A percentile compares a stretch with the other conserved stretches of the same genome.
Evolutionary conservation across 1,284 basidiomycete species (phyloP).

Genomic region (Fomitopsis betulina): DNA sequence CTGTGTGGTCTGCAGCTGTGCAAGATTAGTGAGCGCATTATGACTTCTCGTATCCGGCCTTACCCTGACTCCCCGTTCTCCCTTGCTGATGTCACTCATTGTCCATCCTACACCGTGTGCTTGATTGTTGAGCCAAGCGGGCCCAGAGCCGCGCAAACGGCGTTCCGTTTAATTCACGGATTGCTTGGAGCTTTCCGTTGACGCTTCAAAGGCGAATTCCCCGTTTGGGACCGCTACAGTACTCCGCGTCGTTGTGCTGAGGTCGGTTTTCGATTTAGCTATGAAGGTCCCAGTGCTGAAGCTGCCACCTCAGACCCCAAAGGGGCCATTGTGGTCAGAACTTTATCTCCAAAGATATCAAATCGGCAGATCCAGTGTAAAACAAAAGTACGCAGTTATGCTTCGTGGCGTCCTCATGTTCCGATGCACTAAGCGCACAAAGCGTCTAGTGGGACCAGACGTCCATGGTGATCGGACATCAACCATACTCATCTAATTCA

Average conservation of each 20-base stretch:
- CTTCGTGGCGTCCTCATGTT: background rate
- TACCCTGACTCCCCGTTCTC: background rate
- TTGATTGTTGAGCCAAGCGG: too few species aligned
- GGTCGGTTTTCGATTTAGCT: background rate
- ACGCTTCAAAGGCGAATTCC: background rate
- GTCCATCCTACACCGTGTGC: too few species aligned
- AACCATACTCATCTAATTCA: background rate
- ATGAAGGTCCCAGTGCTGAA: background rate
- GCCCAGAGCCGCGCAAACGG: background rate
- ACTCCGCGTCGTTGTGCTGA: background rate
- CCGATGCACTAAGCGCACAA: background rate
- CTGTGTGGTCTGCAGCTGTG: background rate
- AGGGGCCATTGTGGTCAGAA: background rate
- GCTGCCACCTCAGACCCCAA: background rate
- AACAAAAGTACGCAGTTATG: background rate
- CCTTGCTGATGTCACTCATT: too few species aligned
- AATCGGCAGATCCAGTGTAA: background rate
- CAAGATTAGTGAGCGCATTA: background rate
- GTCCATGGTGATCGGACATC: background rate
- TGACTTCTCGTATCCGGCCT: background rate
- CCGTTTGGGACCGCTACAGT: background rate
- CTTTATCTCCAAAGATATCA: too few species aligned
- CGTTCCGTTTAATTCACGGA: background rate
- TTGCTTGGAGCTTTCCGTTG: background rate
- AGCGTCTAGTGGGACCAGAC: background rate